phyloP scores from a whole-genome alignment of 2,329 filamentous ascomycete species.

The Daldinia sp. region DNA sequence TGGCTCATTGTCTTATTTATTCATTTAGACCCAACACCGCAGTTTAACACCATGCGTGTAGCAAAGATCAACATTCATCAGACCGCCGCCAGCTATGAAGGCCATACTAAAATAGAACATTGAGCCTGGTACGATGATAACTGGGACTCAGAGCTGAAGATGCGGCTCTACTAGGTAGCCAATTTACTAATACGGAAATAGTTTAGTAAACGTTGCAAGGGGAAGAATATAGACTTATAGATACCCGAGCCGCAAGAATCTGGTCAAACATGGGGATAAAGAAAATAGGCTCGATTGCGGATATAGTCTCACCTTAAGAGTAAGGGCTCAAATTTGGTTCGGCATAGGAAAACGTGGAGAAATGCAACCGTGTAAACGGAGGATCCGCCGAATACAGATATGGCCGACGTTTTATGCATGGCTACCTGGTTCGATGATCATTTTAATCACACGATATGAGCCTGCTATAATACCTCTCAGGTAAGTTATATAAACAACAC shows the following conservation, averaged over 20 bases:
- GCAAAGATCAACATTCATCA: conserved; percentile 1
- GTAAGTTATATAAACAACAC: conserved; percentile 4
- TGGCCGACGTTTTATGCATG: not conserved
- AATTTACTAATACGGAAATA: not conserved
- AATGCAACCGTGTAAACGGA: conserved; percentile 12
- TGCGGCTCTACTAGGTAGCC: not conserved
- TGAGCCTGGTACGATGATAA: not conserved
- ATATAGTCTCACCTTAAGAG: not conserved
- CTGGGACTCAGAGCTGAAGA: not conserved
- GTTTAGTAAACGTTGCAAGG: not conserved
- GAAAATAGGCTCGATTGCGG: not conserved
- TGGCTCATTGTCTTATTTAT: conserved; percentile 13
- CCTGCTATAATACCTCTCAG: not conserved
- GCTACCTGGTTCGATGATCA: not conserved
- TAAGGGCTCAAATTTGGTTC: not conserved
- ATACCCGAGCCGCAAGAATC: not conserved
- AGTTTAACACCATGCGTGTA: not conserved
- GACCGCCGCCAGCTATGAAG: not conserved
- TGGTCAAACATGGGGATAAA: not conserved
- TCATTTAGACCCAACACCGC: not conserved
- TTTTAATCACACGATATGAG: not conserved
- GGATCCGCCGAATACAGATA: conserved; percentile 7
- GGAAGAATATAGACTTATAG: not conserved
- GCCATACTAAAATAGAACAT: not conserved
- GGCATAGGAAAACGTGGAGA: conserved; percentile 8